Evolutionary conservation across 2,329 filamentous ascomycete species (phyloP).

Genomic region (Penicillium sp.): DNA sequence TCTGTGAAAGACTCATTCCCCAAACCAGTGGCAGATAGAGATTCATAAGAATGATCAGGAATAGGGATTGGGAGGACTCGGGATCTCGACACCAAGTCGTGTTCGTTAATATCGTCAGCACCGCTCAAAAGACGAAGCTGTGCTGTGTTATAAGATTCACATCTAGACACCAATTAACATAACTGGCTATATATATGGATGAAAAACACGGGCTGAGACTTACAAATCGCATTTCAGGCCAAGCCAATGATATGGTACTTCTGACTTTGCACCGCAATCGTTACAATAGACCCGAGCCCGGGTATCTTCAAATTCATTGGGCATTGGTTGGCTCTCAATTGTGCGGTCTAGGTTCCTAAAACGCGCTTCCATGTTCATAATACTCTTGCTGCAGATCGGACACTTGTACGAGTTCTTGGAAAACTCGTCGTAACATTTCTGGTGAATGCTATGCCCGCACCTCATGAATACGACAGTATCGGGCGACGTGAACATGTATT

Average conservation of each 20-base stretch:
- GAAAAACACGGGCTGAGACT: conserved; percentile 16
- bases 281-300: conserved; percentile 86
- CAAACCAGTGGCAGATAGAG: conserved; percentile 12
- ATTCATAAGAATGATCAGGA: conserved; percentile 1
- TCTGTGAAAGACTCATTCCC: conserved; percentile 11
- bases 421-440: conserved; percentile 80
- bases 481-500: conserved; percentile 92
- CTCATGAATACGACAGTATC: conserved; percentile 87
- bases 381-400: conserved; percentile 91
- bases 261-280: conserved; percentile 84
- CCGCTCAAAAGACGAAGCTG: conserved; percentile 39
- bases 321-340: conserved; percentile 90
- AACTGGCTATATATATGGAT: background rate
- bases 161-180: conserved; percentile 26
- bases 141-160: conserved; percentile 46
- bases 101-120: conserved; percentile 22
- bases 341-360: conserved; percentile 87
- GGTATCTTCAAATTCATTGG: conserved; percentile 72
- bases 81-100: conserved; percentile 19
- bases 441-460: conserved; percentile 94
- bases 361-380: conserved; percentile 95
- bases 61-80: conserved; percentile 27
- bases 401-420: conserved; percentile 92
- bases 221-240: conserved; percentile 76
- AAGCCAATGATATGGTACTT: conserved; percentile 88